Evolutionary conservation across 1,139 yeast species (phyloP).

Genomic region (Kodamaea derodonti): DNA sequence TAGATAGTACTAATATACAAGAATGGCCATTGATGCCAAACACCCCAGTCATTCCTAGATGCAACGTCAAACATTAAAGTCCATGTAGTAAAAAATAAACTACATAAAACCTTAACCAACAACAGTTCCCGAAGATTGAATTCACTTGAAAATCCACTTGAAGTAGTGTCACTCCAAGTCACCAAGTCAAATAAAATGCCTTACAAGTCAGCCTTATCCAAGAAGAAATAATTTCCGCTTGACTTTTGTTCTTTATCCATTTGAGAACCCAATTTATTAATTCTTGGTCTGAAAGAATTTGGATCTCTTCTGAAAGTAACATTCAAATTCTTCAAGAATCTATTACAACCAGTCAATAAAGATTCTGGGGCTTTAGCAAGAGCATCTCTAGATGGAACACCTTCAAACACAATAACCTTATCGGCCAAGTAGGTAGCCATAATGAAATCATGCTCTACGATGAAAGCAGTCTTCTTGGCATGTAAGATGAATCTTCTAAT

Average conservation of each 20-base stretch:
- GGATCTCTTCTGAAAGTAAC: constrained; percentile 99
- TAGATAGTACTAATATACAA: not conserved
- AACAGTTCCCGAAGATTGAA: too few relatives aligned
- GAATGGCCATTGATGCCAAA: not conserved
- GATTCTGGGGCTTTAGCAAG: constrained; percentile 86
- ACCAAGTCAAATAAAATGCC: not conserved
- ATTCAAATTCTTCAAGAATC: constrained; percentile 91
- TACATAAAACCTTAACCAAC: too few relatives aligned
- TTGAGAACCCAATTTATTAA: constrained; percentile 94
- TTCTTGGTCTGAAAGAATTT: constrained; percentile 95
- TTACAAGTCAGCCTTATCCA: constrained; percentile 61
- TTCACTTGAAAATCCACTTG: not conserved
- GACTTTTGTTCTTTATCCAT: constrained; percentile 97
- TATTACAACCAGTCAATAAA: constrained; percentile 92
- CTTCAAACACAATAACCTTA: constrained; percentile 96
- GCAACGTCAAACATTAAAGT: too few relatives aligned
- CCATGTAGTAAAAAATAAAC: too few relatives aligned
- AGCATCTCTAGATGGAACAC: constrained; percentile 82
- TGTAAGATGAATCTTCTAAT: constrained; percentile 95
- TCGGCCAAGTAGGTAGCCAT: constrained; percentile 99
- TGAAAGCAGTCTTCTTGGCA: constrained; percentile 94
- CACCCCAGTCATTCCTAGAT: not conserved
- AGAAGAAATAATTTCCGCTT: constrained; percentile 90
- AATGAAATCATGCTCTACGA: constrained; percentile 99
- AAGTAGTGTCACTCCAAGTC: not conserved